These are phyloP conservation scores for Euclidium syriacum DNA, from an alignment of 345 rosid species.

Conservation along the genomic window DNA sequence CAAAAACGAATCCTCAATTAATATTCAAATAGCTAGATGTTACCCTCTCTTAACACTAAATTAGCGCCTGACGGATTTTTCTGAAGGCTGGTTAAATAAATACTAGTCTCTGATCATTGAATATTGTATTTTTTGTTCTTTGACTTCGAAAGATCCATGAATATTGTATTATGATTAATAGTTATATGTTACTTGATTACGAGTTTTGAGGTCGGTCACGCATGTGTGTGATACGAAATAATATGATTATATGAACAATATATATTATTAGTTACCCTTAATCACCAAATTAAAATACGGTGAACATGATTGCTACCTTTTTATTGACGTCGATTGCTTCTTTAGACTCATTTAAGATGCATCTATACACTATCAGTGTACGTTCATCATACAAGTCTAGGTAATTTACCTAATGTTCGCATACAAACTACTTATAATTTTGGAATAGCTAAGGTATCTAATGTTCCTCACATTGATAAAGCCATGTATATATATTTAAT, in stretches of 20 bases:
- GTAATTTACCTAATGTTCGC: background rate
- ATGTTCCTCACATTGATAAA: background rate
- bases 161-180: background rate
- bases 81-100: background rate
- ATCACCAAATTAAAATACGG: background rate
- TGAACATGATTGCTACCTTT: constrained; percentile 16
- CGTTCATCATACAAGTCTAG: background rate
- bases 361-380: background rate
- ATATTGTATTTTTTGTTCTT: background rate
- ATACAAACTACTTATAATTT: background rate
- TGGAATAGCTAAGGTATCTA: background rate
- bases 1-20: too few species aligned
- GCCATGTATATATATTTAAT: too few species aligned
- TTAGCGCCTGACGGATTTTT: background rate
- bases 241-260: too few species aligned
- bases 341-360: background rate
- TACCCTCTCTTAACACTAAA: too few species aligned
- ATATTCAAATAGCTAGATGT: too few species aligned
- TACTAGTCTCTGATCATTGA: background rate
- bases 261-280: too few species aligned
- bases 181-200: constrained; percentile 3
- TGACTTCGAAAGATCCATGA: too few species aligned
- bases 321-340: constrained; percentile 7
- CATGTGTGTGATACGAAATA: constrained; percentile 15
- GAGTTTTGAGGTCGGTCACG: constrained; percentile 27